These are phyloP conservation scores for Xylariales sp. DNA, from an alignment of 2,329 filamentous ascomycete species.

Conservation along the genomic window DNA sequence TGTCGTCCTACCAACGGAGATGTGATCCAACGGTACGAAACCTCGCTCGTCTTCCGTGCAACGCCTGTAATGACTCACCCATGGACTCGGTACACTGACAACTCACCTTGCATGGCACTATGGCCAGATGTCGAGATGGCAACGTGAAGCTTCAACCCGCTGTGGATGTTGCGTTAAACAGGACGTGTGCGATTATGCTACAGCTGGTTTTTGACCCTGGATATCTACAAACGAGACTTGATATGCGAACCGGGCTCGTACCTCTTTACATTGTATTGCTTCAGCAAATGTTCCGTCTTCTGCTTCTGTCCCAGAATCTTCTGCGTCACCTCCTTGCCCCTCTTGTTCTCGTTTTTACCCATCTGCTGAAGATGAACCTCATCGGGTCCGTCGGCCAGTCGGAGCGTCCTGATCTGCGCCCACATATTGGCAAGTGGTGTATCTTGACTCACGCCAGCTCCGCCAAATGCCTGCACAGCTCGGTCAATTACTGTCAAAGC, in stretches of 20 bases:
- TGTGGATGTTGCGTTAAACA: no score
- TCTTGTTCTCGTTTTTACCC: constrained; percentile 74
- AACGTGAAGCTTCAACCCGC: neutral
- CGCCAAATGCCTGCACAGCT: constrained; percentile 88
- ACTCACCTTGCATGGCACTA: constrained; percentile 1
- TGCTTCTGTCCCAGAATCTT: constrained; percentile 61
- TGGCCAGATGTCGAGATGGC: neutral
- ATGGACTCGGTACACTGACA: neutral
- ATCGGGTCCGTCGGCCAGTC: constrained; percentile 89
- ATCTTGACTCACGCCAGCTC: constrained; percentile 87
- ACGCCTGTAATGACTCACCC: constrained; percentile 3
- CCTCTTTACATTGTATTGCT: constrained; percentile 45
- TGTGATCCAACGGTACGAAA: neutral
- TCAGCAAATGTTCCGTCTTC: constrained; percentile 62
- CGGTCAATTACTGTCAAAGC: constrained; percentile 87
- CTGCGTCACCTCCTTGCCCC: constrained; percentile 54
- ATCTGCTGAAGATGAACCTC: constrained; percentile 88
- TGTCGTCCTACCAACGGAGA: constrained; percentile 6
- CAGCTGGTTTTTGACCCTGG: neutral
- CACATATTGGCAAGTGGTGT: constrained; percentile 86
- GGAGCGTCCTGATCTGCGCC: constrained; percentile 73
- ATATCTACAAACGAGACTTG: constrained; percentile 37
- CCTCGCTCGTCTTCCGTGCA: neutral
- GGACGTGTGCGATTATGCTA: no score
- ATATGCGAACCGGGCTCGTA: constrained; percentile 50